phyloP scores from a whole-genome alignment of 208 protist species.

The Trypanosoma rangeli region DNA sequence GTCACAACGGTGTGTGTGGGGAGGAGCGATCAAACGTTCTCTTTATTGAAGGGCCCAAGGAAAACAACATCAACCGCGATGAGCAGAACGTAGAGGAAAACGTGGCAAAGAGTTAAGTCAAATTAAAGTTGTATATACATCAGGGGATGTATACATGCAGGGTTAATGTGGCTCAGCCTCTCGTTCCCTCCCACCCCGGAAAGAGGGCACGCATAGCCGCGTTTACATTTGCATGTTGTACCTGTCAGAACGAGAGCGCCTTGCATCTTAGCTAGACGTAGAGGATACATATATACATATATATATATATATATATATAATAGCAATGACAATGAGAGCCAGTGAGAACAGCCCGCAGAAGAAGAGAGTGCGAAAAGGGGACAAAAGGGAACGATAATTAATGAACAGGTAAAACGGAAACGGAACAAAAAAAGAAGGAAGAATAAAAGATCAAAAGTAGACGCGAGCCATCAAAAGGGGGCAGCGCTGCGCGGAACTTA shows the following conservation, averaged over 20 bases:
- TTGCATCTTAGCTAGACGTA: background rate
- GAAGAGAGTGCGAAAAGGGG: background rate
- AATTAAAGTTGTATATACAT: background rate
- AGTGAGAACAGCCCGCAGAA: background rate
- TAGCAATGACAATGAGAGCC: background rate
- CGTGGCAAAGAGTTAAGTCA: conserved; percentile 1
- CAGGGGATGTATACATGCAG: background rate
- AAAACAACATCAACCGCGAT: conserved; percentile 12
- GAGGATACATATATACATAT: no score
- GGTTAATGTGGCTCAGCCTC: background rate
- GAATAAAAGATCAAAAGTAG: background rate
- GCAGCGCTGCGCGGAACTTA: background rate
- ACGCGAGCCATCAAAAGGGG: no score
- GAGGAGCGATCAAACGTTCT: conserved; percentile 90
- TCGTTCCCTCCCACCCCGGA: background rate
- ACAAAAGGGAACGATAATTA: background rate
- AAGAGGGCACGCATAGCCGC: background rate
- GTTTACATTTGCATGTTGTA: conserved; percentile 1
- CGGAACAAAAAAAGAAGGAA: background rate
- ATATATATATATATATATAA: no score
- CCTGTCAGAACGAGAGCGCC: background rate
- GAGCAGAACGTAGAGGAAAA: conserved; percentile 10
- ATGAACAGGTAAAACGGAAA: background rate
- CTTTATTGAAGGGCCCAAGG: conserved; percentile 75
- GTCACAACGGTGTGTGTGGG: conserved; percentile 80